phyloP scores from a whole-genome alignment of 306 rosid species.

The Rubus parviflorus region DNA sequence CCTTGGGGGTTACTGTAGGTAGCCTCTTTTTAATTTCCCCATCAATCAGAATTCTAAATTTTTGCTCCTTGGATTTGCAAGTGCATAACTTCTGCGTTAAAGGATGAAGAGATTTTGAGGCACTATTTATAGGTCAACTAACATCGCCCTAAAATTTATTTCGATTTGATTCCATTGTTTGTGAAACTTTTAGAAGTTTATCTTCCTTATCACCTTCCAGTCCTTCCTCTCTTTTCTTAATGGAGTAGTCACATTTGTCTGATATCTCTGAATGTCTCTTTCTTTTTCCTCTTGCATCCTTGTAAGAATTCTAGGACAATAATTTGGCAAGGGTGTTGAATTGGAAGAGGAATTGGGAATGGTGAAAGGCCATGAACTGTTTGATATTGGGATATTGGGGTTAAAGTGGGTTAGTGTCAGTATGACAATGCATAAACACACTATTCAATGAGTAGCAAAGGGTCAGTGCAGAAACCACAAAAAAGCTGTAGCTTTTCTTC shows the following conservation, averaged over 20 bases:
- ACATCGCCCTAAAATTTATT: background rate
- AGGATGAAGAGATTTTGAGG: background rate
- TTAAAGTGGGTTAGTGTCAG: background rate
- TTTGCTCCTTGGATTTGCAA: background rate
- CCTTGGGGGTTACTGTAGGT: background rate
- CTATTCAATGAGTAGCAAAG: too few species aligned
- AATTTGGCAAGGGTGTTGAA: background rate
- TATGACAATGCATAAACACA: background rate
- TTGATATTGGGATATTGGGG: background rate
- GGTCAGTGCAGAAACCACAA: too few species aligned
- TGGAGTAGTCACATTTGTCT: background rate
- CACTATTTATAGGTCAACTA: background rate
- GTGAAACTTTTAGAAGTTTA: background rate
- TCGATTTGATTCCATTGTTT: background rate
- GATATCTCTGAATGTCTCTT: background rate
- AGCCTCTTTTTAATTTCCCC: background rate
- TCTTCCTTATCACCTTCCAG: background rate
- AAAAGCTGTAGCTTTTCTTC: too few species aligned
- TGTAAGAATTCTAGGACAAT: slow-evolving; percentile 1
- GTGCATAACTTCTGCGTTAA: background rate
- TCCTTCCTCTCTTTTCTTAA: background rate
- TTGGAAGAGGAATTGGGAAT: too few species aligned
- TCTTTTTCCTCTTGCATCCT: background rate
- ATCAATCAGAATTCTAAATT: background rate
- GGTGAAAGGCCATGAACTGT: background rate